Evolutionary conservation across 306 rosid genomes (phyloP).

Genomic region (Carpinus fangiana): DNA sequence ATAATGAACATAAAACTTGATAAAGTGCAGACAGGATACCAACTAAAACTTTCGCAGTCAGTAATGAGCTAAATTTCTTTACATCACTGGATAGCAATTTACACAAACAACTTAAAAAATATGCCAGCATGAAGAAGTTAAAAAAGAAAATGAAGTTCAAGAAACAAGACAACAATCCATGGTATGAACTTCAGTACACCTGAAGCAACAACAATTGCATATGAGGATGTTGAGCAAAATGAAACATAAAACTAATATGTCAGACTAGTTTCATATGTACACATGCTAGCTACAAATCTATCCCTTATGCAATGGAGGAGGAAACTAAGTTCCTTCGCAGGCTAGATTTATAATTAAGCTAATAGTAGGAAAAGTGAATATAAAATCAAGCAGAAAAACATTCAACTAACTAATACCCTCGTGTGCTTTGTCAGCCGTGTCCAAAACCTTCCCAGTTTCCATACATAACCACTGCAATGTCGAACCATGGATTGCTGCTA

Average conservation of each 20-base stretch:
- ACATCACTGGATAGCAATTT: not conserved
- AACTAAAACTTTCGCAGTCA: not conserved
- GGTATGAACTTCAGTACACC: not conserved
- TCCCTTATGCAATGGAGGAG: not conserved
- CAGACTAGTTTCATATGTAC: not conserved
- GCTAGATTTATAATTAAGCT: constrained; percentile 2
- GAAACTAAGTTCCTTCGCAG: not conserved
- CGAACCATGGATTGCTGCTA: constrained; percentile 86
- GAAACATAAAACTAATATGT: not conserved
- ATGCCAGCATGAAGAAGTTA: not conserved
- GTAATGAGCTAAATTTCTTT: not conserved
- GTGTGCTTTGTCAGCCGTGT: constrained; percentile 93
- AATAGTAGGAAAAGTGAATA: not conserved
- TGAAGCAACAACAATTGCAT: not conserved
- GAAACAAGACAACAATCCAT: not conserved
- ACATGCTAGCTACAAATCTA: constrained; percentile 4
- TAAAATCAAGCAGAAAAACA: not conserved
- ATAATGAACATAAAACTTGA: not conserved
- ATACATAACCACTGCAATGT: constrained; percentile 86
- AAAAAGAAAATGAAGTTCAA: not conserved
- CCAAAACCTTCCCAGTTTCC: constrained; percentile 86
- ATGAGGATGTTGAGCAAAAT: not conserved
- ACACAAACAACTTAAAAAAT: not conserved
- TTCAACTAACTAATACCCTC: constrained; percentile 56
- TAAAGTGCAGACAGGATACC: not conserved